phyloP scores from a whole-genome alignment of 768 basidiomycete genomes.

The Paxillus ammoniavirescens region DNA sequence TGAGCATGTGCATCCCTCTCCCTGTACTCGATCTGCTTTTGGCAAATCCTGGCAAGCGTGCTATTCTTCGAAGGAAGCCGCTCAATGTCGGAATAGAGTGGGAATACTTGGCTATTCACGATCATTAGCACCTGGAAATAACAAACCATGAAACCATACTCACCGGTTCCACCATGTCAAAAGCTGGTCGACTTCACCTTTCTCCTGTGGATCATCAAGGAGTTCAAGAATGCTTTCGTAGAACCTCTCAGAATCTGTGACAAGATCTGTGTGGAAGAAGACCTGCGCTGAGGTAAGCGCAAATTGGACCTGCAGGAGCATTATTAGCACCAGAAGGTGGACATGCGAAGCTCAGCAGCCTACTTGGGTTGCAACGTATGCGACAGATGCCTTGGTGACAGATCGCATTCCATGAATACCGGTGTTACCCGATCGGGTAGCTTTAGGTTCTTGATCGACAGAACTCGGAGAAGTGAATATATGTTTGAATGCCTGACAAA shows the following conservation, averaged over 20 bases:
- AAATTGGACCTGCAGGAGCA: conserved; percentile 6
- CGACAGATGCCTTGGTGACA: no score
- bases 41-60: neutral
- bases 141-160: no score
- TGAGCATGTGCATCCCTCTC: neutral
- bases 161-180: no score
- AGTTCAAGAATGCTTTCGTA: conserved; percentile 19
- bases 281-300: no score
- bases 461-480: conserved; percentile 33
- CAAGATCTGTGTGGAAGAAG: conserved; percentile 15
- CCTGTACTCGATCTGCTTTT: neutral
- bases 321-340: neutral
- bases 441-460: conserved; percentile 25
- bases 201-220: conserved; percentile 21
- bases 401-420: no score
- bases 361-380: no score
- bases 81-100: conserved; percentile 1
- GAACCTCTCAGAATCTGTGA: conserved; percentile 25
- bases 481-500: conserved; percentile 23
- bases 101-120: conserved; percentile 4
- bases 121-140: neutral
- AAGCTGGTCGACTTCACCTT: no score
- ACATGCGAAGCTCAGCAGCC: neutral
- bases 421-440: conserved; percentile 23
- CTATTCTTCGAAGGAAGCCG: conserved; percentile 4